Conservation (phyloP, 148 eudicot genomes). For the Vaccinium darrowii region DNA sequence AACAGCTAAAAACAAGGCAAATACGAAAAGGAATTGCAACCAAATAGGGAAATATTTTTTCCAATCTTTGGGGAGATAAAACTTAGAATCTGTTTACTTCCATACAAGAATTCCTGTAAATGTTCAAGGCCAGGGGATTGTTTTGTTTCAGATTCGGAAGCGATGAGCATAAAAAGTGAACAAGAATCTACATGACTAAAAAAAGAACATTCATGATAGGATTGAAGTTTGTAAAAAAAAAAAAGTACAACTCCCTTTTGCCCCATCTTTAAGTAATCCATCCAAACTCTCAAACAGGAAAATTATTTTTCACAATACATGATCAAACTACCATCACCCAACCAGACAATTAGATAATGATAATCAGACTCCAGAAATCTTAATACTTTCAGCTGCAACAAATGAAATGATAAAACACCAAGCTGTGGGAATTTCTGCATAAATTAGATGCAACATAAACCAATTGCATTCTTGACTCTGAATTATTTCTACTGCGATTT, state of each 20-base stretch:
- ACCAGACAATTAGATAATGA: background rate
- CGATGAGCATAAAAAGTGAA: background rate
- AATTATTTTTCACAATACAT: background rate
- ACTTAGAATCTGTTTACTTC: background rate
- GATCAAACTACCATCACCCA: background rate
- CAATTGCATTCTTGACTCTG: background rate
- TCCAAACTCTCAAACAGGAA: background rate
- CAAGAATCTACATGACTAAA: background rate
- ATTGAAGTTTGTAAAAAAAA: background rate
- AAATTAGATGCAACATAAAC: background rate
- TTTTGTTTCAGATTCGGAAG: conserved; percentile 7
- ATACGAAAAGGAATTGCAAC: background rate
- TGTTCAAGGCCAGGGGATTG: background rate
- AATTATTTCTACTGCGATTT: background rate
- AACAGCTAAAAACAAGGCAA: background rate
- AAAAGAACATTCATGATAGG: background rate
- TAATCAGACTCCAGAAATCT: background rate
- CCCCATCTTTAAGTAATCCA: background rate
- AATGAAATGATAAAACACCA: background rate
- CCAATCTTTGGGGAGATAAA: background rate
- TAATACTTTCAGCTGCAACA: background rate
- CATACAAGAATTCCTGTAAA: background rate
- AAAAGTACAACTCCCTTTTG: background rate
- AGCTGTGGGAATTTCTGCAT: background rate
- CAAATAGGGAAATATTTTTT: background rate